Conservation (phyloP, 1,284 basidiomycete genomes). For the Ceratobasidium sp. region DNA sequence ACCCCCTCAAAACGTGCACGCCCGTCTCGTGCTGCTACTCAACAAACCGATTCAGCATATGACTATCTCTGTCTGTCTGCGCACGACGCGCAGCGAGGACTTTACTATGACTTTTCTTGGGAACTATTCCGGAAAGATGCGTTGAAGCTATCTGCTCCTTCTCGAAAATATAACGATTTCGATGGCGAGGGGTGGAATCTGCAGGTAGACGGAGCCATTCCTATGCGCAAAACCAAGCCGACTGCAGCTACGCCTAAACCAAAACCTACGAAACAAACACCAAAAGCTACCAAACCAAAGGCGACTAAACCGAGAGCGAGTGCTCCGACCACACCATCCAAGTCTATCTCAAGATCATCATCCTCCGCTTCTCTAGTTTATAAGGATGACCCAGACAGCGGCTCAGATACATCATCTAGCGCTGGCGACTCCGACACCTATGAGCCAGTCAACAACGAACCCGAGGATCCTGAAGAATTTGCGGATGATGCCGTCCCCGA, state of each 20-base stretch:
- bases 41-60: slow-evolving; percentile 21
- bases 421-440: slow-evolving; percentile 21
- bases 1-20: slow-evolving; percentile 40
- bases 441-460: neutral
- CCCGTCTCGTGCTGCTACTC: slow-evolving; percentile 13
- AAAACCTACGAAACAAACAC: slow-evolving; percentile 18
- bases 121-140: slow-evolving; percentile 28
- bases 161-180: slow-evolving; percentile 25
- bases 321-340: slow-evolving; percentile 33
- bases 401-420: slow-evolving; percentile 7
- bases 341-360: slow-evolving; percentile 13
- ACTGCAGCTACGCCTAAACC: slow-evolving; percentile 23
- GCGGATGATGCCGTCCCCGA: neutral
- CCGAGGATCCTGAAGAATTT: neutral
- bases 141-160: slow-evolving; percentile 22
- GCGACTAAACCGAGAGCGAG: neutral
- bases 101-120: slow-evolving; percentile 39
- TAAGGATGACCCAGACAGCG: slow-evolving; percentile 21
- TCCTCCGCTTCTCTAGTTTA: neutral
- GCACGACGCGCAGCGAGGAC: slow-evolving; percentile 33
- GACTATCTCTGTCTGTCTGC: slow-evolving; percentile 41
- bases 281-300: slow-evolving; percentile 6
- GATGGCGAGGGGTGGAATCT: slow-evolving; percentile 34
- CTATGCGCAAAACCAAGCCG: neutral
- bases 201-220: slow-evolving; percentile 7